Base-by-base conservation (phyloP, 139 green algal genomes). In the Cymbomonas tetramitiformis region DNA sequence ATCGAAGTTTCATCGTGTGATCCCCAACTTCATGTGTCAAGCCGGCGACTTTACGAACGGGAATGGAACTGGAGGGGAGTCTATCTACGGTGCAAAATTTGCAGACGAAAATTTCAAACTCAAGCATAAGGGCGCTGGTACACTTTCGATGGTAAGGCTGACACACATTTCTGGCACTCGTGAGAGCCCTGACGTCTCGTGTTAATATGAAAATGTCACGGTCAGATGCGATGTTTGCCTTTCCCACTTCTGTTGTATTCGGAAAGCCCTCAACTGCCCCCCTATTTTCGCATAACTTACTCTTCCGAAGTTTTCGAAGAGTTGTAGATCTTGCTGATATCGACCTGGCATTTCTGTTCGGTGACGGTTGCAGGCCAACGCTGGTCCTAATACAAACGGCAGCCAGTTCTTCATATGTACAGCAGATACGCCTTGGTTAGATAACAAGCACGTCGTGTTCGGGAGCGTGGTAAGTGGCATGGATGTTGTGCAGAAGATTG, bases 41-140 rank as follows among this genome's bases (percentile, higher is more conserved):
- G 71, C 69, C 52, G 69, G 73, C 25, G 71, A 81, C 58, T 79
- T 79, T 36, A 81, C 73, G 21, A 30, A 36, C 30, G 59, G 56
- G 18, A 77, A 81, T 43, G 73, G 73, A 21, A 79, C 72, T 2
- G 74, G 74, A 9, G 74, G 74, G 10, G 61, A 82, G 62, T 76
- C 63, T 59, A 82, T 82, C 56, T 82, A 78, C 56, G 74, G 74
- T 28, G 38, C 43, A 30, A 82, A 76, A 57, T 82, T 82, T 41
- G 58, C 54, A 3, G 74, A 82, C 50, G 72, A 81, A 77, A 93
- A 94, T 67, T 93, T 96, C 64, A 62, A 56, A 24, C 67, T 93
- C 18, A 87, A 86, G 72, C 87, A 96, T 71, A 76, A 65, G 21
- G 61, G 58, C 38, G 12, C 38, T 43, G 67, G 67, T n/a, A 57